These are phyloP conservation scores for Trifolium pratense DNA, from an alignment of 306 rosid species.

Conservation along the genomic window DNA sequence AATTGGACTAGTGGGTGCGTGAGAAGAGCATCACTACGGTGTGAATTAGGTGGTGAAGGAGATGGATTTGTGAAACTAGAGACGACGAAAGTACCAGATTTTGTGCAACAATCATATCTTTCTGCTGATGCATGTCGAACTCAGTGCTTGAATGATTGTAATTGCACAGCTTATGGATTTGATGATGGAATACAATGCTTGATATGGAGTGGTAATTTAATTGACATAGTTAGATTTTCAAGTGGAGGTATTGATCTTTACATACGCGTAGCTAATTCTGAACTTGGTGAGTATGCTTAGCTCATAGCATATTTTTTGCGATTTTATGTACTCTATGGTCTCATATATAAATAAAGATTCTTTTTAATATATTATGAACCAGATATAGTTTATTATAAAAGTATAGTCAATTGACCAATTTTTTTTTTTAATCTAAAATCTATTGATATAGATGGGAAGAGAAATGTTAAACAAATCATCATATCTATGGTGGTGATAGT, in stretches of 20 bases:
- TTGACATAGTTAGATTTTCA: slow-evolving; percentile 25
- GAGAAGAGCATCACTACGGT: slow-evolving; percentile 24
- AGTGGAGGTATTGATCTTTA: slow-evolving; percentile 37
- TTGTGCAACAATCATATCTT: not conserved
- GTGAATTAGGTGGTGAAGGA: not conserved
- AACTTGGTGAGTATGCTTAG: not conserved
- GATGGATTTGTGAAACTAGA: slow-evolving; percentile 44
- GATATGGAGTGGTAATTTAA: slow-evolving; percentile 33
- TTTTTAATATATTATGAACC: no score
- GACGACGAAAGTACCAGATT: slow-evolving; percentile 49
- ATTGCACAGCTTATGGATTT: slow-evolving; percentile 42
- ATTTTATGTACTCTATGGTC: no score
- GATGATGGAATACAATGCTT: slow-evolving; percentile 32
- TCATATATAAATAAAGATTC: no score
- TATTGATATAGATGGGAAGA: not conserved
- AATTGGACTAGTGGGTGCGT: slow-evolving; percentile 53
- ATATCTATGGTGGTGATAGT: not conserved
- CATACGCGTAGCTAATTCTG: not conserved
- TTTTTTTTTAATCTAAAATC: not conserved
- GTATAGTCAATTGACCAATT: not conserved
- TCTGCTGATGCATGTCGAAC: not conserved
- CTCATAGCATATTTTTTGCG: no score
- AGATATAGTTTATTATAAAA: no score
- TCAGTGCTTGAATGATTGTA: slow-evolving; percentile 34
- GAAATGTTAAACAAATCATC: not conserved